Evolutionary conservation across 2,329 filamentous ascomycete species (phyloP), one percentile per base, ranked within the genome.

Genomic region (Ophiosphaerella narmari): DNA sequence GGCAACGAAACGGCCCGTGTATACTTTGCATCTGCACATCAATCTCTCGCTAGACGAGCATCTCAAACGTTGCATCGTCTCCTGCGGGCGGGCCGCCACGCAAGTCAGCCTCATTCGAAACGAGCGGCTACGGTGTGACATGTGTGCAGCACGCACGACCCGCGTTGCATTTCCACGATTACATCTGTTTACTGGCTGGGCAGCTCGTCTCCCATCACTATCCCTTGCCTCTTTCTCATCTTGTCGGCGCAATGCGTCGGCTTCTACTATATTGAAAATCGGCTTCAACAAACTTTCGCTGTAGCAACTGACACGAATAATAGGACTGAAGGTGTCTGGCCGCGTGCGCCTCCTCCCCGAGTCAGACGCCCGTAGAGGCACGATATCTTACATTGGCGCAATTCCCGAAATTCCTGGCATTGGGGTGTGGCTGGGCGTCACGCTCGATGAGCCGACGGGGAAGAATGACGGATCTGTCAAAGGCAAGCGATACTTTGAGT

Each of bases 391-490:
- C 70, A 82, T 92, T 46, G 90, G 90, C 24, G 81, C 86, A 16
- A 86, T 93, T 40, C 81, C 84, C 52, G 87, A 91, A 74, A 91
- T 93, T 55, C 86, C 87, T 4, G 82, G 81, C 43, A 79, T 84
- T 21, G 75, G 75, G 14, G 54, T 74, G 76, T 94, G 90, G 90
- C 79, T 93, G 16, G 90, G 89, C 35, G 78, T 94, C 44, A 70
- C 70, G 21, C 80, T 92, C 45, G 89, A 93, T 68, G 89, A 93
- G 74, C 89, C 90, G 1, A 87, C 87, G 37, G 90, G 89, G 48
- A 90, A 89, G 78, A 94, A 93, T 66, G 89, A 93, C 70, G 90
- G 90, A 52, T 86, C 85, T 62, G 84, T 91, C 59, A 74, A 75
- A 49, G 82, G 80, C 7, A 85, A 78, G 57, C 79, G 85, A 57